phyloP scores from a whole-genome alignment of 495 filamentous ascomycete genomes.

The Penicillium chermesinum region DNA sequence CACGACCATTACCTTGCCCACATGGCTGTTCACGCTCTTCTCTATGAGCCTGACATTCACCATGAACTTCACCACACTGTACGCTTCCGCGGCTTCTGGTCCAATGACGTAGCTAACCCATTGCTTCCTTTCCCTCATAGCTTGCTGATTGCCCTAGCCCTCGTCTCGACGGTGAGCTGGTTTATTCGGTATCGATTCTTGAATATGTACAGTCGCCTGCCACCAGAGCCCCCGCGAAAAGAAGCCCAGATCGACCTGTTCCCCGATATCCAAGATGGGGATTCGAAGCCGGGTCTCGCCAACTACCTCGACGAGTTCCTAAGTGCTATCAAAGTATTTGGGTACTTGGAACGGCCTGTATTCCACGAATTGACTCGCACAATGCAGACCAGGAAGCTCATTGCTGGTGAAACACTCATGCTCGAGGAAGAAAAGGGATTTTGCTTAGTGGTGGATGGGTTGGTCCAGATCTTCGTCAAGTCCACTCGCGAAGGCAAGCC shows the following conservation, averaged over 20 bases:
- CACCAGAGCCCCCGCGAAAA: constrained; percentile 91
- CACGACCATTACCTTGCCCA: constrained; percentile 80
- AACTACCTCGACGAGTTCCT: constrained; percentile 98
- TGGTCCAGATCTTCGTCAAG: constrained; percentile 98
- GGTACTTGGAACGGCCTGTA: constrained; percentile 91
- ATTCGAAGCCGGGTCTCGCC: constrained; percentile 81
- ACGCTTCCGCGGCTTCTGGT: constrained; percentile 23
- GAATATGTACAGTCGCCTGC: constrained; percentile 91
- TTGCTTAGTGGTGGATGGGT: constrained; percentile 91
- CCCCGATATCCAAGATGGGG: constrained; percentile 84
- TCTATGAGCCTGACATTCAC: constrained; percentile 95
- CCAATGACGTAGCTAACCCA: not conserved
- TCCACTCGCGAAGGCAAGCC: constrained; percentile 59
- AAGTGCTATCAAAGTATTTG: constrained; percentile 98
- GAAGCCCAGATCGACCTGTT: constrained; percentile 94
- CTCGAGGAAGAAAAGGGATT: constrained; percentile 98
- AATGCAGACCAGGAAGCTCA: constrained; percentile 95
- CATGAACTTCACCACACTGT: constrained; percentile 97
- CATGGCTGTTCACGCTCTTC: constrained; percentile 86
- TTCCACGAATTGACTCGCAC: constrained; percentile 96
- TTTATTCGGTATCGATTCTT: constrained; percentile 89
- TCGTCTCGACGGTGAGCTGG: constrained; percentile 82
- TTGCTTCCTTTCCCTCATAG: constrained; percentile 40
- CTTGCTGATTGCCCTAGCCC: constrained; percentile 67
- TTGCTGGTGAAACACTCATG: constrained; percentile 90